Evolutionary conservation across 2,329 filamentous ascomycete genomes (phyloP).

Genomic region (Cercospora janseana): DNA sequence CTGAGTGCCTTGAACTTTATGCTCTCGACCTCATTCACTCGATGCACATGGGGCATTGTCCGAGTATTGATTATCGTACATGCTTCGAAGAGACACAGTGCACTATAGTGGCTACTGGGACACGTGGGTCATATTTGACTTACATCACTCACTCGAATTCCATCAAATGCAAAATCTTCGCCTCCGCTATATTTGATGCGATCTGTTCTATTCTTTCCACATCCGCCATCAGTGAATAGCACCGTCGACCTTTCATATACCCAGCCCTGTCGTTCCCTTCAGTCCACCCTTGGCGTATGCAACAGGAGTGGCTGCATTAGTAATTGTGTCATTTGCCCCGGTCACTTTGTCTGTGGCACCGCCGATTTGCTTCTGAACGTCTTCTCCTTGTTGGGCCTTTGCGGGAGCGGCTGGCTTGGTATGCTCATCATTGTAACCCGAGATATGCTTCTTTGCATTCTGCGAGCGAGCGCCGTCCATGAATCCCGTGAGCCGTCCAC

Average conservation of each 20-base stretch:
- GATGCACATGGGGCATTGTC: too few species aligned
- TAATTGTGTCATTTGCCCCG: conserved; percentile 21
- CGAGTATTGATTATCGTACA: too few species aligned
- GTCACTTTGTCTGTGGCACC: conserved; percentile 27
- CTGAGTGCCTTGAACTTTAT: too few species aligned
- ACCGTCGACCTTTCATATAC: background rate
- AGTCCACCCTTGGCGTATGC: conserved; percentile 31
- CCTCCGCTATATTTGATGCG: background rate
- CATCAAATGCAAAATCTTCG: too few species aligned
- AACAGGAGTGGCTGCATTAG: conserved; percentile 13
- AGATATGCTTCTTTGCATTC: conserved; percentile 25
- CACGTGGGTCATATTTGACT: too few species aligned
- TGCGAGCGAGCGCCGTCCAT: conserved; percentile 32
- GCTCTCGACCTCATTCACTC: too few species aligned
- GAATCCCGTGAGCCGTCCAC: conserved; percentile 40
- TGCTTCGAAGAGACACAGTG: too few species aligned
- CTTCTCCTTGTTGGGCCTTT: conserved; percentile 13
- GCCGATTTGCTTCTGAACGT: conserved; percentile 25
- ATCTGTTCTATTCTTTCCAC: too few species aligned
- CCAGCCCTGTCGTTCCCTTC: conserved; percentile 29
- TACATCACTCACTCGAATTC: too few species aligned
- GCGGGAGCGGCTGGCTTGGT: conserved; percentile 21
- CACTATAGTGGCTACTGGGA: too few species aligned
- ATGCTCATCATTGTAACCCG: conserved; percentile 24
- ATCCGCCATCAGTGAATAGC: background rate